phyloP scores from a whole-genome alignment of 495 filamentous ascomycete genomes.

The Neurospora sp. region DNA sequence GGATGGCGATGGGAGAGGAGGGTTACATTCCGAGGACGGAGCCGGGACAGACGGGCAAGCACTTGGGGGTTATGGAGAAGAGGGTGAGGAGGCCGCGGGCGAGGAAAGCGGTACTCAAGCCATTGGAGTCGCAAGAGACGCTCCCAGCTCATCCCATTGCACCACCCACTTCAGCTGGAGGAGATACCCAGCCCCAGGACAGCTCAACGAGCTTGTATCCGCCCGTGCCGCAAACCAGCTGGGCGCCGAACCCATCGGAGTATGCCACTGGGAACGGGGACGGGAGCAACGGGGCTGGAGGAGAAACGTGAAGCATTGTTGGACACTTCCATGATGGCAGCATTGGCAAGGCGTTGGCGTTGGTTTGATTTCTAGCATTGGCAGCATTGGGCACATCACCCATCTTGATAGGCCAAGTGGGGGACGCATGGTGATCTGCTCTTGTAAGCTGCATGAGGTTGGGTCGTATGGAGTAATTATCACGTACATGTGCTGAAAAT shows the following conservation, averaged over 20 bases:
- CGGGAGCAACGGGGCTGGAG: not conserved
- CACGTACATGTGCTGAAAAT: not conserved
- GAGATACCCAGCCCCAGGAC: not conserved
- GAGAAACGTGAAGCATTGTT: not conserved
- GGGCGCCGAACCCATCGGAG: not conserved
- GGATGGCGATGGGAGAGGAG: slow-evolving; percentile 3
- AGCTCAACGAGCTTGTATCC: not conserved
- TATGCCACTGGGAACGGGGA: not conserved
- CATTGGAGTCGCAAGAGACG: not conserved
- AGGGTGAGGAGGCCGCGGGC: not conserved
- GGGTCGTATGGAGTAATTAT: not conserved
- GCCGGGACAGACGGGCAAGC: slow-evolving; percentile 10
- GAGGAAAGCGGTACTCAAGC: not conserved
- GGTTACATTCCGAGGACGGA: slow-evolving; percentile 11
- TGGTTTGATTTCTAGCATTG: not conserved
- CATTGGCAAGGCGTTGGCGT: not conserved
- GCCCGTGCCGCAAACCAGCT: not conserved
- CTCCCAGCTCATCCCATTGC: not conserved
- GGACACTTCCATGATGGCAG: not conserved
- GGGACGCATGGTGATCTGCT: not conserved
- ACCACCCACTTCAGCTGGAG: not conserved
- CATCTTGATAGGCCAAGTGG: not conserved
- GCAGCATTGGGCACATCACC: not conserved
- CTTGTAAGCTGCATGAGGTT: not conserved
- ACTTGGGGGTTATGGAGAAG: slow-evolving; percentile 1